These are phyloP conservation scores for Ammopiptanthus mongolicus DNA, from an alignment of 306 rosid species.

Conservation along the genomic window DNA sequence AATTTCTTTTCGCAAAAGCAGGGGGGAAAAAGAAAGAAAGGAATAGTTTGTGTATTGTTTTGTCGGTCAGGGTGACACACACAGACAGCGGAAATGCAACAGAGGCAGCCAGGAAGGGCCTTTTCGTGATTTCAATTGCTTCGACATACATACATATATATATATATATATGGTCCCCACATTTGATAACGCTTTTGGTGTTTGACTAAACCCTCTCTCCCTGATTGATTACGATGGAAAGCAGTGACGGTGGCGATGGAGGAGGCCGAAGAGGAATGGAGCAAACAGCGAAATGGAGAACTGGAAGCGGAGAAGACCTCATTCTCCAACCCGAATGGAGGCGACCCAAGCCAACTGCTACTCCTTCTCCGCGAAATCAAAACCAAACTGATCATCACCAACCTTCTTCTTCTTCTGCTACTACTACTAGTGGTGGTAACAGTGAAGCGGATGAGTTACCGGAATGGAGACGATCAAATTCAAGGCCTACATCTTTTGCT, in stretches of 20 bases:
- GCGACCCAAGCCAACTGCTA: neutral
- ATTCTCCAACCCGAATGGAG: slow-evolving; percentile 35
- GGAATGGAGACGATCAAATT: slow-evolving; percentile 14
- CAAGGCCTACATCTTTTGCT: neutral
- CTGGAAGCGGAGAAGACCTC: neutral
- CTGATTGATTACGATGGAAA: slow-evolving; percentile 5
- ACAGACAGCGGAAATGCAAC: no score
- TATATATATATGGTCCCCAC: neutral
- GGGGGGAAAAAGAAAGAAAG: no score
- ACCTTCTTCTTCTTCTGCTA: no score
- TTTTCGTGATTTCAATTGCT: neutral
- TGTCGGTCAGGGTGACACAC: no score
- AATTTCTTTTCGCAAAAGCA: no score
- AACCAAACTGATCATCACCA: no score
- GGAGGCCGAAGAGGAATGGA: neutral
- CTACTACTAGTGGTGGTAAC: no score
- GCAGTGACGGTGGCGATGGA: neutral
- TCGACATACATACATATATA: neutral
- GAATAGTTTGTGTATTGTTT: no score
- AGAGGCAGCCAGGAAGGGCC: neutral
- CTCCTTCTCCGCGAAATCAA: no score
- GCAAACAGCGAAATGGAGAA: neutral
- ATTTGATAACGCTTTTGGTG: neutral
- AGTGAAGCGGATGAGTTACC: neutral
- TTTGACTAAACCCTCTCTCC: neutral